Conservation (phyloP, 805 yeast species). For the Metschnikowia lochheadii region DNA sequence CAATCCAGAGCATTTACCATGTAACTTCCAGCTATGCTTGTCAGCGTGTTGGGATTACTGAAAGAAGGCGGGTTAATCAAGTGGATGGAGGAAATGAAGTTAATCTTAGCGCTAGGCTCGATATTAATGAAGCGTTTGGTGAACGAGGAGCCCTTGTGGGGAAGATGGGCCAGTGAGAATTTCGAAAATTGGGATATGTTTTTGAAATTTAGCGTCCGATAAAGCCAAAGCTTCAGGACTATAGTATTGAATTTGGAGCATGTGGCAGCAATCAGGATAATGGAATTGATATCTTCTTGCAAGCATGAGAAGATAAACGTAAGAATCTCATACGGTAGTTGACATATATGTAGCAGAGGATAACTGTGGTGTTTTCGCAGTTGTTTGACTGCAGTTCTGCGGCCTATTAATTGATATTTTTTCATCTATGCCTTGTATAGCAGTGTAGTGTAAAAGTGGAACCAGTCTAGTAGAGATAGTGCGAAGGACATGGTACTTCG, state of each 20-base stretch:
- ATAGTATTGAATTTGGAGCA: conserved; percentile 36
- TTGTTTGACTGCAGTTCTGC: conserved; percentile 22
- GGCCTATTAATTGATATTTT: conserved; percentile 41
- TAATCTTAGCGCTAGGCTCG: conserved; percentile 30
- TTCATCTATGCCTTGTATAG: conserved; percentile 22
- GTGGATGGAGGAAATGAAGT: conserved; percentile 26
- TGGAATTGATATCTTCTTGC: conserved; percentile 12
- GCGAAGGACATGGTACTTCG: not conserved
- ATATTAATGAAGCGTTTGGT: conserved; percentile 20
- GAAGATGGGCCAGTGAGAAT: conserved; percentile 33
- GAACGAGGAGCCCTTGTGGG: conserved; percentile 18
- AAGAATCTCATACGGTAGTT: conserved; percentile 43
- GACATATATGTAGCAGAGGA: conserved; percentile 30
- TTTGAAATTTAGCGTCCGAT: conserved; percentile 28
- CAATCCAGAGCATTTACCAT: conserved; percentile 24
- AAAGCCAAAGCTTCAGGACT: conserved; percentile 35
- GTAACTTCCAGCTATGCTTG: conserved; percentile 37
- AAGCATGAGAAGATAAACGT: conserved; percentile 29
- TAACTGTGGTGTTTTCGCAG: conserved; percentile 16
- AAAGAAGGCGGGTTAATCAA: conserved; percentile 33
- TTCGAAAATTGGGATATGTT: conserved; percentile 27
- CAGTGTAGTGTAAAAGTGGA: not conserved
- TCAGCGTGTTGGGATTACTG: conserved; percentile 18
- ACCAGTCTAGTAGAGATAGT: not conserved
- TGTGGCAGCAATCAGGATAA: conserved; percentile 23